These are phyloP conservation scores for Lecanosticta acicola DNA, from an alignment of 2,329 filamentous ascomycete genomes.

Conservation along the genomic window DNA sequence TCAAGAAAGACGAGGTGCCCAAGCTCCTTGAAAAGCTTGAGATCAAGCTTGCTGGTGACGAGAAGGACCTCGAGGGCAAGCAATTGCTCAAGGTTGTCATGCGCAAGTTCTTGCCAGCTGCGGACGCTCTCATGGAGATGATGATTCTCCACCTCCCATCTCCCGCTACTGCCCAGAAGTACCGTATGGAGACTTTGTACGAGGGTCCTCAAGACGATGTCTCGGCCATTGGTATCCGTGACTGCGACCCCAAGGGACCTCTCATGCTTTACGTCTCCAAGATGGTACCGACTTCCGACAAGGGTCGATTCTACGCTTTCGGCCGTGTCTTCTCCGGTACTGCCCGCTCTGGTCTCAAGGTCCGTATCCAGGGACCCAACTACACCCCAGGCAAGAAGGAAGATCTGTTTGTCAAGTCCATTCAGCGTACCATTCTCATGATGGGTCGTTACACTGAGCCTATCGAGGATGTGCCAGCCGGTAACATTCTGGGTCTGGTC, in stretches of 20 bases:
- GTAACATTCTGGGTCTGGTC: constrained; percentile 99
- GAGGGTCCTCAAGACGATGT: constrained; percentile 94
- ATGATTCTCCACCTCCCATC: constrained; percentile 99
- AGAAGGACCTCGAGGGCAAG: constrained; percentile 95
- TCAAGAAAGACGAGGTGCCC: constrained; percentile 88
- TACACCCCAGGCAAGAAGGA: constrained; percentile 98
- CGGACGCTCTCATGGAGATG: constrained; percentile 98
- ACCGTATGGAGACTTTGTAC: constrained; percentile 98
- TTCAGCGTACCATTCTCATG: constrained; percentile 99
- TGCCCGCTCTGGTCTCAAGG: constrained; percentile 95
- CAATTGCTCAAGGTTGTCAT: constrained; percentile 95
- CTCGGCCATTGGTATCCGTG: constrained; percentile 90
- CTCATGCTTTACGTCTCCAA: constrained; percentile 99
- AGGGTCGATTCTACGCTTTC: constrained; percentile 99
- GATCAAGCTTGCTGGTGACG: constrained; percentile 81
- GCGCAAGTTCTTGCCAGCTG: constrained; percentile 97
- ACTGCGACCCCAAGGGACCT: constrained; percentile 95
- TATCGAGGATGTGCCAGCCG: constrained; percentile 96
- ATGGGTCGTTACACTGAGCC: constrained; percentile 99
- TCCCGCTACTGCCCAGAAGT: constrained; percentile 89
- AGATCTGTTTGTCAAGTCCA: constrained; percentile 97
- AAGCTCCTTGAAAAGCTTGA: constrained; percentile 86
- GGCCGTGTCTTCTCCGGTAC: constrained; percentile 99
- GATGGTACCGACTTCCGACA: constrained; percentile 99
- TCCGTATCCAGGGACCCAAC: constrained; percentile 99